Evolutionary conservation across 176 grass and related monocot genomes (phyloP), one percentile per base, ranked within the genome.

Genomic region (Juncus effusus): DNA sequence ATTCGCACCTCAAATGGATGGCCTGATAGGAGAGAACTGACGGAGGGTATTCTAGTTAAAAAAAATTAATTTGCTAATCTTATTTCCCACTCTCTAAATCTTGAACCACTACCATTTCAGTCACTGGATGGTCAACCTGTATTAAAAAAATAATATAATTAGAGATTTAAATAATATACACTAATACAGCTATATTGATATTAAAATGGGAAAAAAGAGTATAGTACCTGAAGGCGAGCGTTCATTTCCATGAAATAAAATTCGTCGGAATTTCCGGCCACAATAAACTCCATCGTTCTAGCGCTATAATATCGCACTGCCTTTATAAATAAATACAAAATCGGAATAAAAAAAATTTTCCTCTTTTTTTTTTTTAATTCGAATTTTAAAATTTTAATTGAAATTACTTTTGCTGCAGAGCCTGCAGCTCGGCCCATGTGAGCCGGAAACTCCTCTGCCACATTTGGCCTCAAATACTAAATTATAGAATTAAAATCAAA

Each of bases 51-150:
- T 28, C 19, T 28, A 59, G 87, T 87, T 16, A 96, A 74, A 36
- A 67, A 54, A 63, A 87, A 84, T 61, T 87, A 87, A 84, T 91
- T 96, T 57, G 93, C 93, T 79, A 96, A 79, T 75, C 80, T 84
- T 76, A 96, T 96, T 85, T 96, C 84, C 93, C 93, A 96, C 71
- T 96, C 93, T 49, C 93, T 67, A 96, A 82, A 82, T 96, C 93
- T 96, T 96, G 85, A 62, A 84, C 84, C 59, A 96, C 93, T 35
- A 96, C 76, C 93, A 96, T 91, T 77, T 96, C 93, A 52, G 87
- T 96, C 13, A 91, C 84, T 51, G 93, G 93, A 44, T 96, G 93
- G 54, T 96, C 93, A 79, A 96, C 93, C 92, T 96, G 74, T 60
- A 76, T 77, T 74, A 13, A 74, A 64, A 54, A 11, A 75, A 36